phyloP scores from a whole-genome alignment of 805 yeast species.

The Yamadazyma akitaensis region DNA sequence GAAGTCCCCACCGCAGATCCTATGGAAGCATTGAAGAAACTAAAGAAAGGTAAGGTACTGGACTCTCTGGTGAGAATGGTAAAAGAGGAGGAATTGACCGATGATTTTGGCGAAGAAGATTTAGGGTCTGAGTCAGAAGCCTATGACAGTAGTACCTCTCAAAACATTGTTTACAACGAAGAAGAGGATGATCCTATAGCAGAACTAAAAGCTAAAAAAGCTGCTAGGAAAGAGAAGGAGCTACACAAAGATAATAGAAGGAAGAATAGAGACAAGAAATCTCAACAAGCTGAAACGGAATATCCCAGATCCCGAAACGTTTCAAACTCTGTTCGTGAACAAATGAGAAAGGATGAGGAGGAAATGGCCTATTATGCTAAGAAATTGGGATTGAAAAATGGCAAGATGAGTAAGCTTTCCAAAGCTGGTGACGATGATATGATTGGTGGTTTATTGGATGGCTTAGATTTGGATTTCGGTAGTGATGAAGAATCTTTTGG shows the following conservation, averaged over 20 bases:
- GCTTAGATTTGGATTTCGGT: conserved; percentile 52
- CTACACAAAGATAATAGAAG: conserved; percentile 14
- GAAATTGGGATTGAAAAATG: conserved; percentile 65
- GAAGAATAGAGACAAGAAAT: conserved; percentile 14
- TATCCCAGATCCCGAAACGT: conserved; percentile 9
- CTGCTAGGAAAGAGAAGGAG: conserved; percentile 7
- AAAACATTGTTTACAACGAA: conserved; percentile 7
- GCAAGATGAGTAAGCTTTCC: conserved; percentile 43
- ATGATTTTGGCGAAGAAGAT: conserved; percentile 10
- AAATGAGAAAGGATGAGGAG: conserved; percentile 60
- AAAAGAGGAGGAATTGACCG: conserved; percentile 35
- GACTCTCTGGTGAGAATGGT: conserved; percentile 18
- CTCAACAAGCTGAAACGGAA: conserved; percentile 5
- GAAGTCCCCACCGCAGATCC: conserved; percentile 43
- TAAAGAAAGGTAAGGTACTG: conserved; percentile 11
- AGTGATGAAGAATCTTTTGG: conserved; percentile 11
- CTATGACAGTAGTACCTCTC: conserved; percentile 6
- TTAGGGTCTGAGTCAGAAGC: neutral
- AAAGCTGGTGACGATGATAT: conserved; percentile 66
- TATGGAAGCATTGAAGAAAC: conserved; percentile 18
- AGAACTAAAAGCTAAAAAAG: conserved; percentile 17
- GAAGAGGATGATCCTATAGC: conserved; percentile 10
- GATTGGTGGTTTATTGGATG: conserved; percentile 80
- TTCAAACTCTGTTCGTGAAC: conserved; percentile 45
- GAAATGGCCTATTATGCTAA: conserved; percentile 83